Evolutionary conservation across 352 stramenopile species (phyloP).

Genomic region (Globisporangium recalcitrans): DNA sequence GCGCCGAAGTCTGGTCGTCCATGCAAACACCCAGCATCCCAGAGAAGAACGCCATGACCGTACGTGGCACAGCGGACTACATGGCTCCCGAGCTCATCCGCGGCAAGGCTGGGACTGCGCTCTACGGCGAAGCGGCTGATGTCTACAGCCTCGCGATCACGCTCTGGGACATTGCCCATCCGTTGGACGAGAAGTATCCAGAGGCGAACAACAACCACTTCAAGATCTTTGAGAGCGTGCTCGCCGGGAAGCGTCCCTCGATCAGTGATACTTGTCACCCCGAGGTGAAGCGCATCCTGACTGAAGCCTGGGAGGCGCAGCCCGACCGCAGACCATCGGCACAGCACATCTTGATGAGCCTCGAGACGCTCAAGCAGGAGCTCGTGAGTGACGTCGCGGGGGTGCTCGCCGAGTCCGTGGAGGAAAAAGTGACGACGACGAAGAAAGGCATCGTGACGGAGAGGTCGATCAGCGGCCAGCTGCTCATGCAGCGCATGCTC

Average conservation of each 20-base stretch:
- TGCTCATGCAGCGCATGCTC: slow-evolving; percentile 59
- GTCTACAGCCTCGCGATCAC: slow-evolving; percentile 74
- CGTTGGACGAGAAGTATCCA: slow-evolving; percentile 59
- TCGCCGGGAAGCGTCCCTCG: slow-evolving; percentile 46
- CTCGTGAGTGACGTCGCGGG: slow-evolving; percentile 34
- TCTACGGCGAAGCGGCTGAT: slow-evolving; percentile 67
- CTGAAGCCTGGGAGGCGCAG: slow-evolving; percentile 43
- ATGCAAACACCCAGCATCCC: slow-evolving; percentile 2
- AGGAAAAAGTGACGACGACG: slow-evolving; percentile 23
- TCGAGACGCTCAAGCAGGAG: slow-evolving; percentile 49
- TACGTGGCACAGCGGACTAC: slow-evolving; percentile 74
- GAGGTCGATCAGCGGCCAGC: slow-evolving; percentile 31
- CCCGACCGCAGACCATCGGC: slow-evolving; percentile 47
- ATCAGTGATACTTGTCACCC: slow-evolving; percentile 31
- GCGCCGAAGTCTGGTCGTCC: slow-evolving; percentile 8
- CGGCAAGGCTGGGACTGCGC: slow-evolving; percentile 54
- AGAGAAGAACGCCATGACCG: slow-evolving; percentile 40
- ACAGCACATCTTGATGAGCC: slow-evolving; percentile 34
- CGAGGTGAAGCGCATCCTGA: slow-evolving; percentile 44
- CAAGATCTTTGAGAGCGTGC: slow-evolving; percentile 63
- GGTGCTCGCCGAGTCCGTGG: slow-evolving; percentile 27
- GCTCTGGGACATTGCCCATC: slow-evolving; percentile 72
- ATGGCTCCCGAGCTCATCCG: slow-evolving; percentile 81
- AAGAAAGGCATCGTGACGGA: slow-evolving; percentile 28
- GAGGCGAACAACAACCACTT: slow-evolving; percentile 53